Conservation (phyloP, 805 yeast species). For the Kodamaea jinghongensis region DNA sequence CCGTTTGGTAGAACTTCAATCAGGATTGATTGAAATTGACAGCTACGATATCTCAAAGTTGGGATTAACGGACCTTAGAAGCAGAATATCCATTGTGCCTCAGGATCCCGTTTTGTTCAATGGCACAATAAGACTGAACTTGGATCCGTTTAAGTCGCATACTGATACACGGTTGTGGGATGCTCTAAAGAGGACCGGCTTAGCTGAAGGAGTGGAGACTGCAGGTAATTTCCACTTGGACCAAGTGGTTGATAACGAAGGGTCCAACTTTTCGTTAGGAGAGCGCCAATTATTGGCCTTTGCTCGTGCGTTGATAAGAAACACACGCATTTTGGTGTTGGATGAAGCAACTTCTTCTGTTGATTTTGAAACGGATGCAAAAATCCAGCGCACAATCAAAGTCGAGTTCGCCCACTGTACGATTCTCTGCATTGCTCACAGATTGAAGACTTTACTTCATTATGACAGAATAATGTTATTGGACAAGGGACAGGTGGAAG, state of each 20-base stretch:
- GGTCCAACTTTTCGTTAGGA: constrained; percentile 69
- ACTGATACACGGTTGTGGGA: constrained; percentile 55
- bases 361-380: constrained; percentile 81
- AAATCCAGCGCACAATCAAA: constrained; percentile 49
- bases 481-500: too few species aligned
- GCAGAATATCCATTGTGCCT: constrained; percentile 62
- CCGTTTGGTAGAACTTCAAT: constrained; percentile 49
- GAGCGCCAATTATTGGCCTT: constrained; percentile 77
- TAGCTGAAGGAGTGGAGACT: too few species aligned
- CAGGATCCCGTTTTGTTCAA: constrained; percentile 68
- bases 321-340: constrained; percentile 69
- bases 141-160: constrained; percentile 58
- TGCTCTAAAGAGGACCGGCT: constrained; percentile 54
- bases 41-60: constrained; percentile 52
- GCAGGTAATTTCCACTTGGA: too few species aligned
- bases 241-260: constrained; percentile 59
- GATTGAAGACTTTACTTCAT: too few species aligned
- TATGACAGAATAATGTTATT: too few species aligned
- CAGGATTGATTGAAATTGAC: constrained; percentile 54
- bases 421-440: too few species aligned
- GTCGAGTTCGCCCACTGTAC: too few species aligned
- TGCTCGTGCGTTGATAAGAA: constrained; percentile 76
- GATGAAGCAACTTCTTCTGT: constrained; percentile 84
- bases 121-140: constrained; percentile 55
- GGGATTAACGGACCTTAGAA: constrained; percentile 54